These are phyloP conservation scores for Kluyveromyces dobzhanskii DNA, from an alignment of 805 yeast genomes.

Conservation along the genomic window DNA sequence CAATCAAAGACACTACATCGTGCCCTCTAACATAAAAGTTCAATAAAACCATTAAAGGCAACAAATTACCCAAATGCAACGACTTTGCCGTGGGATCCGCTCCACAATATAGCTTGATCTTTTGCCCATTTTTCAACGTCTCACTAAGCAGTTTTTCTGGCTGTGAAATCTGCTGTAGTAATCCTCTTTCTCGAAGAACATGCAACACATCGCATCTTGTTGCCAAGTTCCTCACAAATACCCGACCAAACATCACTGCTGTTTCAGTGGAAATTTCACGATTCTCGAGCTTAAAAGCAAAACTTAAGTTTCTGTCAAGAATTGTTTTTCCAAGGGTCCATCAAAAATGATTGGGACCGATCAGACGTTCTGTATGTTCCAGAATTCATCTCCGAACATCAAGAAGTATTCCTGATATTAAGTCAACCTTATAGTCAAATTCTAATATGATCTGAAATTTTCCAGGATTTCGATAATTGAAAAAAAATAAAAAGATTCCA, in stretches of 20 bases:
- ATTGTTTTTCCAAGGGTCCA: too few species aligned
- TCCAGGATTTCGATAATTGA: too few species aligned
- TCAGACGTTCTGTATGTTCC: too few species aligned
- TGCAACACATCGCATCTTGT: constrained; percentile 9
- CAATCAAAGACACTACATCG: constrained; percentile 72
- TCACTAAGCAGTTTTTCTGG: constrained; percentile 16
- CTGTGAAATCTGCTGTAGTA: constrained; percentile 25
- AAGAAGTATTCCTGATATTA: too few species aligned
- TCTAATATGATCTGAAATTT: too few species aligned
- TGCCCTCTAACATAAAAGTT: constrained; percentile 86
- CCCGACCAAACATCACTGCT: background rate
- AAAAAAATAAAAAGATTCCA: too few species aligned
- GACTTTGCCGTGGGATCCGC: constrained; percentile 94
- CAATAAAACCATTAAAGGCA: constrained; percentile 77
- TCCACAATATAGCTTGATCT: constrained; percentile 73
- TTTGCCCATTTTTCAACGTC: constrained; percentile 16
- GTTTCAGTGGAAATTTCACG: too few species aligned
- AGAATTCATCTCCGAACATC: too few species aligned
- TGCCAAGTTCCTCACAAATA: background rate
- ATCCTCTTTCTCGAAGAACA: constrained; percentile 19
- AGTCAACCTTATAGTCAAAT: too few species aligned
- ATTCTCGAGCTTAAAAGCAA: too few species aligned
- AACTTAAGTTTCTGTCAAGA: too few species aligned
- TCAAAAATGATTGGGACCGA: too few species aligned
- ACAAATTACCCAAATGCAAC: constrained; percentile 80